Evolutionary conservation across 768 basidiomycete genomes (phyloP), one percentile per base, ranked within the genome.

Genomic region (Tephrocybe sp.): DNA sequence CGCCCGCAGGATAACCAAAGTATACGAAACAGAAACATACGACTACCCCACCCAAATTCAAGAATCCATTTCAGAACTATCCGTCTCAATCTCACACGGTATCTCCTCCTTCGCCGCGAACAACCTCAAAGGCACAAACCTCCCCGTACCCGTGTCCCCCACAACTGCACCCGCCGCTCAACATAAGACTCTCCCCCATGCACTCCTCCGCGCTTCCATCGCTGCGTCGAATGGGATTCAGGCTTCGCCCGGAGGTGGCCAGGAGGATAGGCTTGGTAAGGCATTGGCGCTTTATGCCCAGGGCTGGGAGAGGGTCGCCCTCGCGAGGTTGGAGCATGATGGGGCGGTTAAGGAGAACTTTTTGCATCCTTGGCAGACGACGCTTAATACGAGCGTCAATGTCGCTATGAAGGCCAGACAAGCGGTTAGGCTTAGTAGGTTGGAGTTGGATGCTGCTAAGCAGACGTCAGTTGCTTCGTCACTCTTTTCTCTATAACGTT

Each of bases 121-220:
- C 62, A 92, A 93, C 70, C 80, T 92, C 65, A 92, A 91, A 67
- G 91, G 90, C 45, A 94, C 92, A 33, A 88, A 87, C 65, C 78
- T 95, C 35, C 92, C 93, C 39, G 76, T 82, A 2, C 90, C 92
- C 14, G 49, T 58, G 23, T 69, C 79, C 3, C 82, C 85, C 16
- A 62, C 82, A 39, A 68, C 83, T 0, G 74, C 82, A 1, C 77
- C 81, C 19, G 70, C 73, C 2, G 64, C 72, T 22, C 87, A 86
- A 61, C 93, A 94, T 76, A 98, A 98, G 83, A 98, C 97, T 0
- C 87, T 98, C 46, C 92, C 97, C 0, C 97, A 98, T 60, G 96
- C 97, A 0, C 81, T 98, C 46, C 79, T 85, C 16, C 87, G 97
- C 45, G 87, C 95, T 0, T 83, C 94, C 0, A 78, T 82, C 33